A percentile compares a stretch with the other conserved stretches of the same genome.
These are phyloP conservation scores for Trifolium dubium DNA, from an alignment of 306 rosid species.

Conservation along the genomic window DNA sequence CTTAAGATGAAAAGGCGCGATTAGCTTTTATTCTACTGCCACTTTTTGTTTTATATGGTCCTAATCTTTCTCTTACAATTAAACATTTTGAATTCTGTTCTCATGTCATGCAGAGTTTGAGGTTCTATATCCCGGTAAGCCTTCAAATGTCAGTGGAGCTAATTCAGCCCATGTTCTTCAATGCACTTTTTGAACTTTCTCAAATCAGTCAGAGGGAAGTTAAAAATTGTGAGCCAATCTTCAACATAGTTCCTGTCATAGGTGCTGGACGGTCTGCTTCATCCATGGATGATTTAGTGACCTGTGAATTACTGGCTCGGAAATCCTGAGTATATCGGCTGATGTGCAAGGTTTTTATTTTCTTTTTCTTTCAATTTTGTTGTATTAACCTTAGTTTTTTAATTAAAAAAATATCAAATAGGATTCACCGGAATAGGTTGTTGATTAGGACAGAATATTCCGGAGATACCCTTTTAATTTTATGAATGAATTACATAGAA, in stretches of 20 bases:
- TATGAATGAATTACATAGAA: no score
- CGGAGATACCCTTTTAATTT: neutral
- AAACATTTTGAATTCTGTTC: neutral
- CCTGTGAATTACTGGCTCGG: slow-evolving; percentile 80
- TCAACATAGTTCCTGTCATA: slow-evolving; percentile 86
- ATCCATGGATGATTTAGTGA: slow-evolving; percentile 65
- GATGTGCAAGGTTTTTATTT: neutral
- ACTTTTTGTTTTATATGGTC: neutral
- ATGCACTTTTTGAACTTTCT: neutral
- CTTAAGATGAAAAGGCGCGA: neutral
- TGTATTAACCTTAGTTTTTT: neutral
- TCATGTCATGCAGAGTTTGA: slow-evolving; percentile 31
- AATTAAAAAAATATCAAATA: neutral
- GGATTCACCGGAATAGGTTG: slow-evolving; percentile 19
- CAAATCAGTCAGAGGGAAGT: neutral
- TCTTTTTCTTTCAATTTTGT: neutral
- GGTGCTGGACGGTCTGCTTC: slow-evolving; percentile 73
- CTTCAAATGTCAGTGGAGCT: slow-evolving; percentile 58
- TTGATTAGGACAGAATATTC: slow-evolving; percentile 26
- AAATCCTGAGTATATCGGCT: slow-evolving; percentile 50
- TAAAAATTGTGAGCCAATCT: slow-evolving; percentile 58
- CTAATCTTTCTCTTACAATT: neutral
- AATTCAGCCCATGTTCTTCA: slow-evolving; percentile 41
- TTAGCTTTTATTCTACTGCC: neutral
- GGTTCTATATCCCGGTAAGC: slow-evolving; percentile 71